phyloP scores from a whole-genome alignment of 768 basidiomycete genomes.

The Rhodosporidiobolus odoratus region DNA sequence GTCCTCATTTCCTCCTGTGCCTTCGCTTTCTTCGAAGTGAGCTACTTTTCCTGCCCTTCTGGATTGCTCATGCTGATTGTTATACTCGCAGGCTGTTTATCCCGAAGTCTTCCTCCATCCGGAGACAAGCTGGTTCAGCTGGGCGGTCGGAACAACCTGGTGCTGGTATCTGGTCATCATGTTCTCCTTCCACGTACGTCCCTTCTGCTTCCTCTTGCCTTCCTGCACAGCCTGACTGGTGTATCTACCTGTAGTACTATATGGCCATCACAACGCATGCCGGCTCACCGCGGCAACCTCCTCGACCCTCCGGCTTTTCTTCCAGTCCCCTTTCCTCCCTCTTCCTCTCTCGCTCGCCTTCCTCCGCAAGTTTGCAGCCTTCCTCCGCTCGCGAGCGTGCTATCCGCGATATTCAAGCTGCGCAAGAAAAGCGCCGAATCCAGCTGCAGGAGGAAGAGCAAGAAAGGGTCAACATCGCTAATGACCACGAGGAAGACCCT shows the following conservation, averaged over 20 bases:
- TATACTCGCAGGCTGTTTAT: slow-evolving; percentile 26
- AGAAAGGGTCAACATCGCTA: too few species aligned
- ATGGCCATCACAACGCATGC: slow-evolving; percentile 72
- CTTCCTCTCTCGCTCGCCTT: slow-evolving; percentile 17
- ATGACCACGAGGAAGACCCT: too few species aligned
- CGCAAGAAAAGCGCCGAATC: slow-evolving; percentile 5
- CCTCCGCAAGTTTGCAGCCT: neutral
- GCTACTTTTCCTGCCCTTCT: slow-evolving; percentile 6
- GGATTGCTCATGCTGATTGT: neutral
- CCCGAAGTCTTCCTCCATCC: slow-evolving; percentile 24
- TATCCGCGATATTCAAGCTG: slow-evolving; percentile 2
- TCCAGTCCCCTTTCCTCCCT: neutral
- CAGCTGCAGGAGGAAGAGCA: too few species aligned
- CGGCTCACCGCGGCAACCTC: slow-evolving; percentile 58
- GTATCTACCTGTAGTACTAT: slow-evolving; percentile 56
- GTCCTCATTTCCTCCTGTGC: slow-evolving; percentile 64
- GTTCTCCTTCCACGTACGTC: slow-evolving; percentile 36
- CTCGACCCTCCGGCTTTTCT: neutral
- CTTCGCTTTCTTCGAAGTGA: slow-evolving; percentile 70
- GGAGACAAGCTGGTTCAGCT: neutral
- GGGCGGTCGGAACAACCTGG: slow-evolving; percentile 17
- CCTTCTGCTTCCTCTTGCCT: neutral
- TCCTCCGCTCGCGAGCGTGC: neutral
- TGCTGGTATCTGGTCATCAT: slow-evolving; percentile 31
- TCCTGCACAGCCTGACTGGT: too few species aligned